phyloP scores from a whole-genome alignment of 1,284 basidiomycete genomes.

The Phellinidium pouzarii region DNA sequence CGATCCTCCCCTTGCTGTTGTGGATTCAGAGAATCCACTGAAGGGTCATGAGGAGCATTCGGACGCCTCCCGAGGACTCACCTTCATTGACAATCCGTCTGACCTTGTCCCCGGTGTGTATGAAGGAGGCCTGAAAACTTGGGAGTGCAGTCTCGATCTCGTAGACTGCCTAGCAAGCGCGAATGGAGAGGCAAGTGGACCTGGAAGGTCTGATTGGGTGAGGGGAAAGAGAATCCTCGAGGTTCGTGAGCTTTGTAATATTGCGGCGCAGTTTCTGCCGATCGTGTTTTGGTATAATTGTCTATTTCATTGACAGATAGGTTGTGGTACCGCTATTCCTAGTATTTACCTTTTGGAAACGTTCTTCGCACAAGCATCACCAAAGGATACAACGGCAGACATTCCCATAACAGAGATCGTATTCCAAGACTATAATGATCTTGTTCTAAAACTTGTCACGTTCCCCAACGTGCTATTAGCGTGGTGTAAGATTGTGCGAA shows the following conservation, averaged over 20 bases:
- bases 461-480: slow-evolving; percentile 84
- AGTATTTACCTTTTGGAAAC: slow-evolving; percentile 65
- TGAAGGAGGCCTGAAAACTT: slow-evolving; percentile 95
- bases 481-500: slow-evolving; percentile 62
- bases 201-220: slow-evolving; percentile 26
- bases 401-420: slow-evolving; percentile 52
- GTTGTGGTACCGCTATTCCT: slow-evolving; percentile 90
- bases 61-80: slow-evolving; percentile 25
- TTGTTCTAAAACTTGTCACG: slow-evolving; percentile 80
- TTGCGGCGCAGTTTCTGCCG: not conserved
- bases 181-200: not conserved
- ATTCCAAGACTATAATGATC: slow-evolving; percentile 89
- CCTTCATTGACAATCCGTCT: slow-evolving; percentile 74
- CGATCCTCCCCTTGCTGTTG: slow-evolving; percentile 1
- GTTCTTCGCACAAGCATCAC: slow-evolving; percentile 41
- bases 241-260: slow-evolving; percentile 33
- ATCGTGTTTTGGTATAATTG: not conserved
- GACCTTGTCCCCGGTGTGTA: slow-evolving; percentile 92
- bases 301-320: slow-evolving; percentile 47
- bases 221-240: slow-evolving; percentile 46
- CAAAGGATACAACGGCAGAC: not conserved
- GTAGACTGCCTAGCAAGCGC: slow-evolving; percentile 40
- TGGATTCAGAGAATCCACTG: not conserved
- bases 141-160: slow-evolving; percentile 93
- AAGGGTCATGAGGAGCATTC: slow-evolving; percentile 6